These are phyloP conservation scores for Chaetomiaceae sp. DNA, from an alignment of 2,329 filamentous ascomycete species.

Conservation along the genomic window DNA sequence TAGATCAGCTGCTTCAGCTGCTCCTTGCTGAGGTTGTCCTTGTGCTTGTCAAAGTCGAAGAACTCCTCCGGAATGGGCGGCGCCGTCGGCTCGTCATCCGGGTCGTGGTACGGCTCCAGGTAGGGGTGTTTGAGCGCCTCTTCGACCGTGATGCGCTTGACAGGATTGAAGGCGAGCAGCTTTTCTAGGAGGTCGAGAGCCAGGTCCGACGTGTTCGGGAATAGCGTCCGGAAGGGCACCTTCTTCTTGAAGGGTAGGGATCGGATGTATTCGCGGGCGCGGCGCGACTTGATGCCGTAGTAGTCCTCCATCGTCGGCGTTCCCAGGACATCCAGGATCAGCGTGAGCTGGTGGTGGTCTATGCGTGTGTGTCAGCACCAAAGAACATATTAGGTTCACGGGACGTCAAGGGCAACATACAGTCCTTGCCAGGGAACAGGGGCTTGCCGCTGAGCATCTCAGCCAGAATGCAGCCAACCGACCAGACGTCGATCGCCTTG, in stretches of 20 bases:
- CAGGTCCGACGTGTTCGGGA: constrained; percentile 98
- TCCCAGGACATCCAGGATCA: constrained; percentile 94
- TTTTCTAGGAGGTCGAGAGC: constrained; percentile 93
- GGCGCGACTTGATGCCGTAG: constrained; percentile 98
- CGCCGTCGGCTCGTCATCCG: constrained; percentile 94
- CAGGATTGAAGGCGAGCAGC: constrained; percentile 93
- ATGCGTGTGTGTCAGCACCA: constrained; percentile 13
- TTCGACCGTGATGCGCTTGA: constrained; percentile 97
- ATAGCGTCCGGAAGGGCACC: constrained; percentile 93
- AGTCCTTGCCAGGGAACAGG: constrained; percentile 96
- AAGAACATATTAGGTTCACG: not conserved
- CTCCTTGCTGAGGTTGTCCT: constrained; percentile 97
- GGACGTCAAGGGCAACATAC: constrained; percentile 47
- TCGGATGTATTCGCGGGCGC: constrained; percentile 95
- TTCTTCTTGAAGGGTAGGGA: constrained; percentile 99
- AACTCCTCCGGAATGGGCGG: constrained; percentile 97
- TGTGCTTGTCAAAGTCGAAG: constrained; percentile 99
- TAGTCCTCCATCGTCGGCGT: constrained; percentile 99
- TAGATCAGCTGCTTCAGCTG: constrained; percentile 97
- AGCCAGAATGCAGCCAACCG: constrained; percentile 93
- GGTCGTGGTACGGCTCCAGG: constrained; percentile 97
- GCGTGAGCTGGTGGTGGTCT: constrained; percentile 96
- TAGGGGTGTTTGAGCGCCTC: constrained; percentile 97
- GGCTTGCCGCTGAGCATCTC: constrained; percentile 99
- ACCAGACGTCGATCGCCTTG: constrained; percentile 99